Evolutionary conservation across 148 eudicot species (phyloP).

Genomic region (Nepenthes mirabilis): DNA sequence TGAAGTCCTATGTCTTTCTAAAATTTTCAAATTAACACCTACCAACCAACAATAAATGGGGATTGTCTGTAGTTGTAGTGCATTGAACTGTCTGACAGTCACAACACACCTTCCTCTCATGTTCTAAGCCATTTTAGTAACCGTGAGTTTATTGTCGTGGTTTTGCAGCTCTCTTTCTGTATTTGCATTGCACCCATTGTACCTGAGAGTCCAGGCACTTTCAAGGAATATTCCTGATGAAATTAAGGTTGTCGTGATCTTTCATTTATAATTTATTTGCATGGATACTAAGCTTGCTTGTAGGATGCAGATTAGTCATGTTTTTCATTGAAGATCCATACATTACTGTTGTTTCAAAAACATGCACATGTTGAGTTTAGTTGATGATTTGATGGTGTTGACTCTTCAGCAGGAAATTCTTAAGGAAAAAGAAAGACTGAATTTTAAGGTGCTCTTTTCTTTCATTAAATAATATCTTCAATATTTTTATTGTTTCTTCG

Average conservation of each 20-base stretch:
- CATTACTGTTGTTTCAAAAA: background rate
- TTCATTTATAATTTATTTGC: background rate
- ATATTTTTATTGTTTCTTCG: background rate
- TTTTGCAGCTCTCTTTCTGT: constrained; percentile 90
- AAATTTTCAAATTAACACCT: too few species aligned
- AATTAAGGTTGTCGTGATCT: constrained; percentile 40
- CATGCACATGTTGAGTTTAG: background rate
- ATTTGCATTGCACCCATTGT: constrained; percentile 92
- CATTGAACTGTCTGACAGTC: background rate
- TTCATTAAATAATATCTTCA: background rate
- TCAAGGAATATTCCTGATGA: constrained; percentile 66
- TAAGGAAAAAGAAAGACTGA: constrained; percentile 43
- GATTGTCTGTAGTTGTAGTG: background rate
- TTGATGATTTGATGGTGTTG: constrained; percentile 4
- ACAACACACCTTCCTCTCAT: background rate
- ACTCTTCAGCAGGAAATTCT: constrained; percentile 61
- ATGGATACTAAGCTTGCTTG: constrained; percentile 2
- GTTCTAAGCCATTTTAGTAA: background rate
- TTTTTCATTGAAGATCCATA: background rate
- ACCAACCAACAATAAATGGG: too few species aligned
- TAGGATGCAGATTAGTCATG: background rate
- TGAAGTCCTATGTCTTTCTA: too few species aligned
- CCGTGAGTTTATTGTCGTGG: constrained; percentile 8
- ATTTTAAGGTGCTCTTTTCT: constrained; percentile 50
- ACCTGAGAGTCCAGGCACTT: constrained; percentile 75